Evolutionary conservation across 2,329 filamentous ascomycete genomes (phyloP).

Genomic region (Plectosphaerella plurivora): DNA sequence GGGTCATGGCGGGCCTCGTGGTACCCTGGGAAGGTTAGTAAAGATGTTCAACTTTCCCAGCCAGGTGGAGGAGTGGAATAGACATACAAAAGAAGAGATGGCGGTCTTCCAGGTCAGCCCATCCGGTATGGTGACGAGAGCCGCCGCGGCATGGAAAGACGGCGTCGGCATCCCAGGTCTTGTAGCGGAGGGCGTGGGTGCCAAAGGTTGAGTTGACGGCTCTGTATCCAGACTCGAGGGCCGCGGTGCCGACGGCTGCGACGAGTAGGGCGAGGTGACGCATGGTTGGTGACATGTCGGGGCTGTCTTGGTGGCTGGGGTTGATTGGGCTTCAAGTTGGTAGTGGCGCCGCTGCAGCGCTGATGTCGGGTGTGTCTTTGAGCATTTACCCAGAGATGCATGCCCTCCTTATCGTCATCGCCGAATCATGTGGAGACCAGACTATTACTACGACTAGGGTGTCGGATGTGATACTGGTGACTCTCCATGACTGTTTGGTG

Average conservation of each 20-base stretch:
- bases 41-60: no score
- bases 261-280: neutral
- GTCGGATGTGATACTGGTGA: no score
- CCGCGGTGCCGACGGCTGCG: slow-evolving; percentile 3
- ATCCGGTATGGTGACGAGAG: slow-evolving; percentile 1
- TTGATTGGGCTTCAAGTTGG: no score
- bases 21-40: neutral
- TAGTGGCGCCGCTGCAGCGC: no score
- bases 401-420: no score
- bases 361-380: no score
- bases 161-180: slow-evolving; percentile 4
- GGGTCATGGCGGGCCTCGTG: neutral
- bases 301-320: no score
- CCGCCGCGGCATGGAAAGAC: slow-evolving; percentile 1
- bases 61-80: neutral
- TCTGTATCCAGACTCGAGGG: neutral
- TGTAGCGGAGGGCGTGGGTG: slow-evolving; percentile 1
- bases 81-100: slow-evolving; percentile 6
- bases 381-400: no score
- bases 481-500: no score
- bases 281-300: no score
- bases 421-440: no score
- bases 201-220: slow-evolving; percentile 2
- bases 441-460: no score
- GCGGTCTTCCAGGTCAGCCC: slow-evolving; percentile 2